A percentile compares a stretch with the other conserved stretches of the same genome.
These are phyloP conservation scores for Cladosporium sp. DNA, from an alignment of 2,329 filamentous ascomycete genomes.

Conservation along the genomic window DNA sequence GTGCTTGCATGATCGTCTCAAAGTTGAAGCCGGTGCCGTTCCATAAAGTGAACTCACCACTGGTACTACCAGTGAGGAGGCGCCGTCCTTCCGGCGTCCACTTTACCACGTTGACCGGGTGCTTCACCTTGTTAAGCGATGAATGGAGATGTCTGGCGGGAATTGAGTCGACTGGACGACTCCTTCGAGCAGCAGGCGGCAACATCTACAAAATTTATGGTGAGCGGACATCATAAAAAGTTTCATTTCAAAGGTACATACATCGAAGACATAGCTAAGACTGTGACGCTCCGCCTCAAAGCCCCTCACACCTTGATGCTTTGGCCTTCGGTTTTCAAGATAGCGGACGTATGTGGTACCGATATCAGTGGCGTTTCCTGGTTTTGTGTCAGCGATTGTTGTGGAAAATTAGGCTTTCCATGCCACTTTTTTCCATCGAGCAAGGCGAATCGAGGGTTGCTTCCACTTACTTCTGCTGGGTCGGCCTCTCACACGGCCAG, in stretches of 20 bases:
- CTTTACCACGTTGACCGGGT: constrained; percentile 92
- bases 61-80: constrained; percentile 89
- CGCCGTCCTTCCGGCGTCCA: constrained; percentile 97
- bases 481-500: constrained; percentile 27
- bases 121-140: constrained; percentile 97
- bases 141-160: constrained; percentile 95
- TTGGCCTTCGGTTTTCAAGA: constrained; percentile 79
- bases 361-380: constrained; percentile 40
- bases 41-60: constrained; percentile 97
- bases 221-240: constrained; percentile 19
- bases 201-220: constrained; percentile 65
- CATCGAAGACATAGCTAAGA: constrained; percentile 86
- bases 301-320: constrained; percentile 69
- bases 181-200: constrained; percentile 74
- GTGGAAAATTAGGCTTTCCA: neutral
- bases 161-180: constrained; percentile 79
- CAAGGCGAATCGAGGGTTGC: neutral
- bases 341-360: constrained; percentile 62
- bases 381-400: neutral
- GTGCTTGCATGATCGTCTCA: constrained; percentile 97
- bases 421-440: neutral
- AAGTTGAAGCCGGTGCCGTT: constrained; percentile 99
- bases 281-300: constrained; percentile 84
- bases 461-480: constrained; percentile 26
- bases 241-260: constrained; percentile 47